These are phyloP conservation scores for Pelargonium fulgidum DNA, from an alignment of 441 rosid genomes.

Conservation along the genomic window DNA sequence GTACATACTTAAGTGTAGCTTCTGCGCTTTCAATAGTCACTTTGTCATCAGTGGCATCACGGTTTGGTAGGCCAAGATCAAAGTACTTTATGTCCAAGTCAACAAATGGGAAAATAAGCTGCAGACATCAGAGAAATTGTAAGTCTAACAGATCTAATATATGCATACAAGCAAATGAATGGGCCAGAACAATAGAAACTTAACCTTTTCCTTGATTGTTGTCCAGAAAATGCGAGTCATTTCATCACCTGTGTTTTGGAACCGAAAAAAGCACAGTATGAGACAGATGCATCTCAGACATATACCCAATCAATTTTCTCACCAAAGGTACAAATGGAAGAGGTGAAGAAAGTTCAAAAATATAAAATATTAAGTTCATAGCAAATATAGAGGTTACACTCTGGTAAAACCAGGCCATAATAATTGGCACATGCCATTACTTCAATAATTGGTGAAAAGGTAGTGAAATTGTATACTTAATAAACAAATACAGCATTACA, in stretches of 20 bases:
- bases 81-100: conserved; percentile 92
- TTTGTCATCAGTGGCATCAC: conserved; percentile 87
- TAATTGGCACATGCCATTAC: no score
- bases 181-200: neutral
- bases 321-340: neutral
- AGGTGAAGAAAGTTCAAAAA: neutral
- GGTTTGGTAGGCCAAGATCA: conserved; percentile 84
- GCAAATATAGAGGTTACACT: neutral
- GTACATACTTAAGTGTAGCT: conserved; percentile 74
- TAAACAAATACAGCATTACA: no score
- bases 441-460: no score
- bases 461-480: no score
- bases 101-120: conserved; percentile 80
- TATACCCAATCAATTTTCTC: neutral
- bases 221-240: conserved; percentile 81
- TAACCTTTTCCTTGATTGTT: conserved; percentile 71
- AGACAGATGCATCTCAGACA: neutral
- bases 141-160: neutral
- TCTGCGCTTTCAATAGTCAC: conserved; percentile 92
- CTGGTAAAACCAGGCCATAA: no score
- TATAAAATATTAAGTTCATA: neutral
- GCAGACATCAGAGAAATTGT: conserved; percentile 17
- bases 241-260: conserved; percentile 52
- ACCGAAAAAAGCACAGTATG: neutral
- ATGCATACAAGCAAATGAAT: neutral